Conservation (phyloP, 176 grass and related monocot genomes). For the Carex kokanica region DNA sequence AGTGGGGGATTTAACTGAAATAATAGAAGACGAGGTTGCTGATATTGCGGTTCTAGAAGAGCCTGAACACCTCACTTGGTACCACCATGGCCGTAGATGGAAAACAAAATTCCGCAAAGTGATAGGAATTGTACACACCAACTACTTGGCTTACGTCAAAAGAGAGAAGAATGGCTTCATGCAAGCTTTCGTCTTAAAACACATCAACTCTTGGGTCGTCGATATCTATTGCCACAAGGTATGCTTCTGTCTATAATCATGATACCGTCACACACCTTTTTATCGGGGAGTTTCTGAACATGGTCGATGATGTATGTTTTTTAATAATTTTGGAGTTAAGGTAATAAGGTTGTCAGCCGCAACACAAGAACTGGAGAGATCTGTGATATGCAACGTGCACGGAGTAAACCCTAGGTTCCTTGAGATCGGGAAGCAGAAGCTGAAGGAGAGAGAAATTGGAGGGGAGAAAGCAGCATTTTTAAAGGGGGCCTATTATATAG, state of each 20-base stretch:
- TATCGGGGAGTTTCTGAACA: slow-evolving; percentile 3
- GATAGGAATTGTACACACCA: slow-evolving; percentile 87
- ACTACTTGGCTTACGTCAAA: slow-evolving; percentile 94
- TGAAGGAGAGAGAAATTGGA: slow-evolving; percentile 37
- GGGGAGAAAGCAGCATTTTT: slow-evolving; percentile 44
- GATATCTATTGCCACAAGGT: slow-evolving; percentile 98
- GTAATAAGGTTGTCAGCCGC: slow-evolving; percentile 92
- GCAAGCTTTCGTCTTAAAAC: slow-evolving; percentile 81
- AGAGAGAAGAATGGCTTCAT: slow-evolving; percentile 90
- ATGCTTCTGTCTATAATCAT: slow-evolving; percentile 28
- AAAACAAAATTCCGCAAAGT: slow-evolving; percentile 87
- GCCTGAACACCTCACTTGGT: slow-evolving; percentile 99
- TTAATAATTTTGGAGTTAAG: slow-evolving; percentile 35
- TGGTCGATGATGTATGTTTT: slow-evolving; percentile 11
- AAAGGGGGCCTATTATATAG: slow-evolving; percentile 96
- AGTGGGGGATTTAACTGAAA: slow-evolving; percentile 88
- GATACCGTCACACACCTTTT: not conserved
- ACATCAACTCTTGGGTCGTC: slow-evolving; percentile 87
- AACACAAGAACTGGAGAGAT: slow-evolving; percentile 86
- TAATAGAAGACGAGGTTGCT: slow-evolving; percentile 68
- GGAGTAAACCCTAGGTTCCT: slow-evolving; percentile 97
- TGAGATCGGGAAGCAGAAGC: slow-evolving; percentile 70
- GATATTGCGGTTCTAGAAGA: slow-evolving; percentile 95
- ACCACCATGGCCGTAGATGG: slow-evolving; percentile 95
- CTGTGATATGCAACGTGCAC: slow-evolving; percentile 90